Evolutionary conservation across 2,329 filamentous ascomycete genomes (phyloP).

Genomic region (Cladosporium sp.): DNA sequence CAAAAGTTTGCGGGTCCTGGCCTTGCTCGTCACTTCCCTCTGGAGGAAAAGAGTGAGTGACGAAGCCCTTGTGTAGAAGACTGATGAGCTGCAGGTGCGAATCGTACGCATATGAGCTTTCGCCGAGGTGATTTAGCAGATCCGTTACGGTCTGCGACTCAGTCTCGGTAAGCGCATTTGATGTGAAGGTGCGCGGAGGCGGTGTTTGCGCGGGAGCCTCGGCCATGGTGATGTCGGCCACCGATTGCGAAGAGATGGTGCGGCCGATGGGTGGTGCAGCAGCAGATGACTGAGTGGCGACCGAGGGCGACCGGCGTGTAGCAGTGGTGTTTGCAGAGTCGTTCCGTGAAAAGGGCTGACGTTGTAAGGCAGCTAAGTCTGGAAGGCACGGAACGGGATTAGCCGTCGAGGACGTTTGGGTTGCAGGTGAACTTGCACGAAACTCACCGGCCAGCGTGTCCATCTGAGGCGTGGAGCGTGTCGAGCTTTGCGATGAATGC

Average conservation of each 20-base stretch:
- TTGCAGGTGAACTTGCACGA: not conserved
- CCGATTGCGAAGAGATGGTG: slow-evolving; percentile 45
- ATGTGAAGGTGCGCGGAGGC: slow-evolving; percentile 45
- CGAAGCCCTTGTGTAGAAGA: slow-evolving; percentile 50
- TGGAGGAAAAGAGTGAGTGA: slow-evolving; percentile 39
- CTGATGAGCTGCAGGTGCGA: slow-evolving; percentile 50
- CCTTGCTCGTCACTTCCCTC: slow-evolving; percentile 24
- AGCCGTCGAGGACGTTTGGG: slow-evolving; percentile 9
- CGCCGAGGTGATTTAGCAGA: slow-evolving; percentile 44
- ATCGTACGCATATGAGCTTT: slow-evolving; percentile 52
- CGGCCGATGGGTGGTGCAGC: slow-evolving; percentile 35
- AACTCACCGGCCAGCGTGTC: slow-evolving; percentile 49
- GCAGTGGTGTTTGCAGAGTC: slow-evolving; percentile 34
- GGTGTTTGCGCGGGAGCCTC: slow-evolving; percentile 46
- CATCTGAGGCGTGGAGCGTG: slow-evolving; percentile 44
- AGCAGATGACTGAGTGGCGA: slow-evolving; percentile 18
- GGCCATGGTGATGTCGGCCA: slow-evolving; percentile 49
- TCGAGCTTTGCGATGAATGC: slow-evolving; percentile 37
- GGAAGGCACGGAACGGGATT: slow-evolving; percentile 23
- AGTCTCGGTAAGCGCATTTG: slow-evolving; percentile 43
- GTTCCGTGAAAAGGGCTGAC: slow-evolving; percentile 42
- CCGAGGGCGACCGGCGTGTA: slow-evolving; percentile 35
- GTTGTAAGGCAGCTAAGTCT: slow-evolving; percentile 49
- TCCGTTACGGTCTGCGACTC: slow-evolving; percentile 48
- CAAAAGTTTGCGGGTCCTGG: slow-evolving; percentile 43